Evolutionary conservation across 805 yeast species (phyloP), one percentile per base, ranked within the genome.

Genomic region (Wickerhamiella kurtzmanii): DNA sequence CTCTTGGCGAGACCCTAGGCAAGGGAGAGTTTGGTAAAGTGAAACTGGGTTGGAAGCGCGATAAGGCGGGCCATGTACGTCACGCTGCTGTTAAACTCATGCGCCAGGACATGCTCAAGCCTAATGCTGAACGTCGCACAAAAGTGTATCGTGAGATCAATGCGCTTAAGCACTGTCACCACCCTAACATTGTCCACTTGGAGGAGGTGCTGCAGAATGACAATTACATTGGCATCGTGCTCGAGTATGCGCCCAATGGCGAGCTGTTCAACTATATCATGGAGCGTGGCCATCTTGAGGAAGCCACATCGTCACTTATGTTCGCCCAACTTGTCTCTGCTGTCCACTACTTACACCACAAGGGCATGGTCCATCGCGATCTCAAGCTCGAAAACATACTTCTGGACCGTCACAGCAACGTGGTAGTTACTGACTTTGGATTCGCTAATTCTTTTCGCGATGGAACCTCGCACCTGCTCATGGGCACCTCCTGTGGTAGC

Each of bases 11-110:
- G 13, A 89, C 98, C 0, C 68, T 92, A 13, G 98, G 98, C 32
- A 96, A 92, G 66, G 98, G 98, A 43, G 98, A 92, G 61, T 92
- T 92, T 64, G 98, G 98, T 49, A 89, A 92, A 64, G 98, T 92
- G 49, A 92, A 89, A 62, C 70, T 92, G 19, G 97, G 96, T 13
- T 89, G 96, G 96, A 73, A 94, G 50, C 84, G 83, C 61, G 88
- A 79, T 56, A 87, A 86, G 17, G 54, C 57, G 22, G 64, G 62
- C 67, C 76, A 59, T 76, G 77, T 49, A 18, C 46, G 47, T 20
- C 94, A 87, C 65, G 95, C 86, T 9, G 98, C 98, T 42, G 87
- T 92, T 57, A 92, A 92, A 60, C 75, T 92, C 51, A 86, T 92
- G 49, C 78, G 88, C 57, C 74, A 95, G 56, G 95, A 87, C 50